Conservation (phyloP, 225 moss, liverwort and hornwort genomes). For the Sphagnum contortum region DNA sequence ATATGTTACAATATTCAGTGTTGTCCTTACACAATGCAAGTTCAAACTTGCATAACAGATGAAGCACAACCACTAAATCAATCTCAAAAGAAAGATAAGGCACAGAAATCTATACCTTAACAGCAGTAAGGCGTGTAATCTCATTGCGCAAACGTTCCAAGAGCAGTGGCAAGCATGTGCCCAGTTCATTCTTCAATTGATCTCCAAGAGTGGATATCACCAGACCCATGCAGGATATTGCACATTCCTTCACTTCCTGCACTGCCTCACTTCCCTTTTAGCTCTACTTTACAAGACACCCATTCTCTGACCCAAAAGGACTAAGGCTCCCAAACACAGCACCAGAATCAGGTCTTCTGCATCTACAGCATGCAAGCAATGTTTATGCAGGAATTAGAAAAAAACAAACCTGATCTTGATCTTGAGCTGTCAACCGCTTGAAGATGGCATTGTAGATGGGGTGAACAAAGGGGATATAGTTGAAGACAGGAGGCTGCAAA, state of each 20-base stretch:
- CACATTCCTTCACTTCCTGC: slow-evolving; percentile 99
- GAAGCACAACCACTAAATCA: too few relatives aligned
- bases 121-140: slow-evolving; percentile 97
- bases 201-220: slow-evolving; percentile 97
- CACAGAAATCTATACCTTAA: slow-evolving; percentile 46
- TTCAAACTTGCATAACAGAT: too few relatives aligned
- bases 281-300: neutral
- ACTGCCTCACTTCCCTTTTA: slow-evolving; percentile 23
- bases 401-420: slow-evolving; percentile 91
- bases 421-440: slow-evolving; percentile 99
- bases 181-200: slow-evolving; percentile 83
- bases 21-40: too few relatives aligned
- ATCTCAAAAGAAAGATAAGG: too few relatives aligned
- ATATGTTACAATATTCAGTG: too few relatives aligned
- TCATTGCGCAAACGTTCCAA: slow-evolving; percentile 94
- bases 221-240: slow-evolving; percentile 99
- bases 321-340: too few relatives aligned
- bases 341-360: too few relatives aligned
- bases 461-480: slow-evolving; percentile 89
- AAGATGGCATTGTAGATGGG: slow-evolving; percentile 88
- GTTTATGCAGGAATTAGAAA: neutral
- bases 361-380: too few relatives aligned
- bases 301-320: too few relatives aligned
- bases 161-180: slow-evolving; percentile 84
- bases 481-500: slow-evolving; percentile 69